phyloP scores from a whole-genome alignment of 1,284 basidiomycete species.

The Hemileia vastatrix region DNA sequence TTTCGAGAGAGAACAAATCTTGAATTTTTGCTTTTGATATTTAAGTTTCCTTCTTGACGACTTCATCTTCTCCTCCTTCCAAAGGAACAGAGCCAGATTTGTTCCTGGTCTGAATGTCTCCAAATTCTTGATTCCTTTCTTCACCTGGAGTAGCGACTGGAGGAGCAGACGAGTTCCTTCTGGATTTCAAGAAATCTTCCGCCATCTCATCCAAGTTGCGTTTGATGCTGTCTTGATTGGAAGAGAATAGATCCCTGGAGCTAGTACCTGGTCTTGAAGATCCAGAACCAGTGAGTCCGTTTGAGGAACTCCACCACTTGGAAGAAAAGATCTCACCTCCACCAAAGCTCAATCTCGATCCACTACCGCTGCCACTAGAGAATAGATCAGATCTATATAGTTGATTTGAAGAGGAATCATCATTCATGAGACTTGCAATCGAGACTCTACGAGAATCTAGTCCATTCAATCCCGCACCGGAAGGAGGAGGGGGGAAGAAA shows the following conservation, averaged over 20 bases:
- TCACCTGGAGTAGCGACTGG: not conserved
- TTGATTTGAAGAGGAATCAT: not conserved
- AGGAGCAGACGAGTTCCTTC: not conserved
- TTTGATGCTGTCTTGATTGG: not conserved
- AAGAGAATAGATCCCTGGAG: not conserved
- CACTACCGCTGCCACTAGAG: no score
- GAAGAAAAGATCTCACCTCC: no score
- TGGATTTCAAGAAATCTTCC: not conserved
- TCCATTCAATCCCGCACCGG: not conserved
- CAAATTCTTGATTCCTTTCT: no score
- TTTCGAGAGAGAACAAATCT: no score
- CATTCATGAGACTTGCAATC: not conserved
- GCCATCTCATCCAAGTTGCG: not conserved
- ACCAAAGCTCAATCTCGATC: no score
- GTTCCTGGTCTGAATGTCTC: no score
- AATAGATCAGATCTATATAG: no score
- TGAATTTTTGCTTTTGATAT: no score
- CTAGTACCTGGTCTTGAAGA: not conserved
- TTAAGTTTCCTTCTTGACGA: no score
- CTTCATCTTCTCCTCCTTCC: no score
- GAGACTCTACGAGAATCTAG: not conserved
- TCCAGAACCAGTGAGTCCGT: not conserved
- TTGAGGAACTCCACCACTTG: no score
- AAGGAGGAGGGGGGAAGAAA: not conserved
- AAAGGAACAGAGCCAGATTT: no score